These are phyloP conservation scores for Elaphomyces granulatus DNA, from an alignment of 495 filamentous ascomycete species.

Conservation along the genomic window DNA sequence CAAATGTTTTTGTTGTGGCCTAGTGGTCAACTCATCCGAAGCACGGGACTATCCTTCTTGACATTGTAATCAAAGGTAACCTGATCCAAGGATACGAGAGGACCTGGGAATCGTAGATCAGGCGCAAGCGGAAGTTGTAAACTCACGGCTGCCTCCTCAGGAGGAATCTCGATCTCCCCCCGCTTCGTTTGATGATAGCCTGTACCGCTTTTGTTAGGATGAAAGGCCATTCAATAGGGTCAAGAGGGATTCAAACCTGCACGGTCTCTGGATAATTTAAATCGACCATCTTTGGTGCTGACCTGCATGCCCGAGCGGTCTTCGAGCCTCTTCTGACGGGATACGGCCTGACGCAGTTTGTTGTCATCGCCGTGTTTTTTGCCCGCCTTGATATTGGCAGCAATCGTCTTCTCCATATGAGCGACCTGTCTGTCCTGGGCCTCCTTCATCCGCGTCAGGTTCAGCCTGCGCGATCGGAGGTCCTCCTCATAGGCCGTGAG, in stretches of 20 bases:
- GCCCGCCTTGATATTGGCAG: slow-evolving; percentile 50
- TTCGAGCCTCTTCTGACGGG: slow-evolving; percentile 66
- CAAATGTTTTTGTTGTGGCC: too few relatives aligned
- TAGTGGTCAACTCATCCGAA: too few relatives aligned
- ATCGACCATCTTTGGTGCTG: slow-evolving; percentile 50
- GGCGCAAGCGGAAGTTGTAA: slow-evolving; percentile 45
- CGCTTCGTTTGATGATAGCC: slow-evolving; percentile 41
- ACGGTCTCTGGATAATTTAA: slow-evolving; percentile 66
- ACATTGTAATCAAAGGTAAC: slow-evolving; percentile 47
- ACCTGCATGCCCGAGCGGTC: slow-evolving; percentile 63
- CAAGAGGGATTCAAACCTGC: too few relatives aligned
- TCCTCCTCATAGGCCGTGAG: slow-evolving; percentile 52
- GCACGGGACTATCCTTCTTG: too few relatives aligned
- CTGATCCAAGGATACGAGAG: slow-evolving; percentile 53
- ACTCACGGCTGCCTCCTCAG: slow-evolving; percentile 43
- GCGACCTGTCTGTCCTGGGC: slow-evolving; percentile 61
- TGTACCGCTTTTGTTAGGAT: too few relatives aligned
- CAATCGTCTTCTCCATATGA: slow-evolving; percentile 62
- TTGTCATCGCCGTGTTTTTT: slow-evolving; percentile 64
- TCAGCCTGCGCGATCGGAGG: slow-evolving; percentile 46
- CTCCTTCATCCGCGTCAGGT: slow-evolving; percentile 61
- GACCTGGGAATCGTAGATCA: slow-evolving; percentile 59
- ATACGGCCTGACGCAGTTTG: slow-evolving; percentile 63
- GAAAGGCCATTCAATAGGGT: too few relatives aligned
- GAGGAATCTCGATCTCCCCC: slow-evolving; percentile 53